Base-by-base conservation (phyloP, 805 yeast species). In the Helenozyma baotianmanensis region DNA sequence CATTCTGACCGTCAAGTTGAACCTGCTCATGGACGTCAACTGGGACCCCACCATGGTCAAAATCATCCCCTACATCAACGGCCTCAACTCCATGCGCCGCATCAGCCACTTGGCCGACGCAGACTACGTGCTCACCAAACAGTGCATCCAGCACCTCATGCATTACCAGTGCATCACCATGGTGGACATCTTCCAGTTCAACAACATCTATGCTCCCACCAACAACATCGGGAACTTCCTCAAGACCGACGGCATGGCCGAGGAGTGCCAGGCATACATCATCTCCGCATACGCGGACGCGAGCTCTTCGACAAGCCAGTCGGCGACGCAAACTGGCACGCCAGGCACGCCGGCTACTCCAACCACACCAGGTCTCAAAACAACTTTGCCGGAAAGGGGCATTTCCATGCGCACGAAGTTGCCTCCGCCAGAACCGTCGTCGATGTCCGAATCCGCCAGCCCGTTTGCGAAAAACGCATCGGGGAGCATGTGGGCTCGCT, bases 1-100 rank as follows among this genome's bases (percentile, higher is more conserved):
- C 0, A 76, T 89, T 4, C 76, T 94, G n/a, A 80, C 90, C 0
- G 95, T 92, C 1, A 78, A 79, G 32, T 62, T 92, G 21, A 71
- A 72, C 18, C 63, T 74, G 23, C 66, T 92, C 40, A 80, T 86
- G 26, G 98, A 92, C 56, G 82, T 84, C 7, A 82, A 84, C 48
- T 92, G 98, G 97, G 98, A 92, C 57, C 97, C 97, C 1, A 90
- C 97, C 2, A 82, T 92, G 92, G 67, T 87, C 28, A 81, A 83
- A 45, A 84, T 92, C 15, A 60, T 86, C 9, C 96, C 96, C 0
- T 82, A 69, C 45, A 86, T 92, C 30, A 78, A 92, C 50, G 98
- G 99, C 1, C 68, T 88, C 30, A 90, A 90, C 54, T 84, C 92
- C 5, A 77, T 92, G 13, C 69, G 77, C 23, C 71, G 73, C 35